These are phyloP conservation scores for Arachnomyces sp. DNA, from an alignment of 2,329 filamentous ascomycete species.

Conservation along the genomic window DNA sequence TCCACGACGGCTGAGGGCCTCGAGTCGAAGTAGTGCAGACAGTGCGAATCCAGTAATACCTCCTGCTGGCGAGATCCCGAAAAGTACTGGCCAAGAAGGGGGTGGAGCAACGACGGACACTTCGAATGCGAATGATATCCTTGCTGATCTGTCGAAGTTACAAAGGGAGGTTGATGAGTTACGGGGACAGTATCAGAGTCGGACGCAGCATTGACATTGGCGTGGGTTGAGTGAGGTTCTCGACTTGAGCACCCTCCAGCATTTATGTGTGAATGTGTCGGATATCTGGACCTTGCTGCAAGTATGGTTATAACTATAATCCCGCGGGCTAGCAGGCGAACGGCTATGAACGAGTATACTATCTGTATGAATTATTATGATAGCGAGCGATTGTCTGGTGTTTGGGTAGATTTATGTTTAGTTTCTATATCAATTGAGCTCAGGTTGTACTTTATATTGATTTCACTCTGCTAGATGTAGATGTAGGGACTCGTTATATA, in stretches of 20 bases:
- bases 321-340: no score
- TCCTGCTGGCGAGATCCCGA: slow-evolving; percentile 8
- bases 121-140: slow-evolving; percentile 48
- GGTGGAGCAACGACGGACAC: slow-evolving; percentile 25
- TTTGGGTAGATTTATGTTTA: no score
- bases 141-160: slow-evolving; percentile 63
- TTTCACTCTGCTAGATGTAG: no score
- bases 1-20: slow-evolving; percentile 38
- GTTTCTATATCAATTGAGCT: no score
- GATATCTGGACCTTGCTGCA: no score
- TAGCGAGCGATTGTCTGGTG: no score
- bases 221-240: neutral
- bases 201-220: slow-evolving; percentile 18
- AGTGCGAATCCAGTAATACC: slow-evolving; percentile 8
- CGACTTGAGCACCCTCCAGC: neutral
- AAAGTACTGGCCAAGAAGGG: slow-evolving; percentile 17
- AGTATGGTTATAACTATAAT: no score
- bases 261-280: no score
- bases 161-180: slow-evolving; percentile 66
- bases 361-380: no score
- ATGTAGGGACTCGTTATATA: no score
- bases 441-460: no score
- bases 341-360: no score
- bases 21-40: slow-evolving; percentile 31
- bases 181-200: slow-evolving; percentile 31